These are phyloP conservation scores for Russula sp. DNA, from an alignment of 768 basidiomycete genomes.

Conservation along the genomic window DNA sequence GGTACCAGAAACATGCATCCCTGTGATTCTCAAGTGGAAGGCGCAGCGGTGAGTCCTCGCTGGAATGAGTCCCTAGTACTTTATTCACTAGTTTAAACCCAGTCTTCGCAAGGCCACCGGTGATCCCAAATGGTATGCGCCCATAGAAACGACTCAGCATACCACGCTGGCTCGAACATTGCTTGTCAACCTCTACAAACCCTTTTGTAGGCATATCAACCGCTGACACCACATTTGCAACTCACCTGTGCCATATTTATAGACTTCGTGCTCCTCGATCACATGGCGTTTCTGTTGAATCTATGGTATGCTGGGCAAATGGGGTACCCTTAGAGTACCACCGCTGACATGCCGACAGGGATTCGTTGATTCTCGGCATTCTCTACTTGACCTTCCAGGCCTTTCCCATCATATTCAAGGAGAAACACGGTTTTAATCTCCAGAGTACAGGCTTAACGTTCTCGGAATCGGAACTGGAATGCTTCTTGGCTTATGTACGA, in stretches of 20 bases:
- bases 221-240: neutral
- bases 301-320: conserved; percentile 50
- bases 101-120: conserved; percentile 58
- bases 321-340: neutral
- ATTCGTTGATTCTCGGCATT: conserved; percentile 43
- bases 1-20: conserved; percentile 70
- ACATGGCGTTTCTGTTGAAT: conserved; percentile 74
- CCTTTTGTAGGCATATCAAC: conserved; percentile 56
- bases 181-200: conserved; percentile 58
- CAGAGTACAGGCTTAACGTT: conserved; percentile 49
- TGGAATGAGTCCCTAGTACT: neutral
- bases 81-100: neutral
- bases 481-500: conserved; percentile 39
- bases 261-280: conserved; percentile 64
- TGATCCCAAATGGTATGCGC: conserved; percentile 53
- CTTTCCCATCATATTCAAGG: conserved; percentile 50
- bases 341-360: conserved; percentile 34
- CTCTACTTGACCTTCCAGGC: conserved; percentile 57
- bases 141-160: conserved; percentile 49
- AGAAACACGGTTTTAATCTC: conserved; percentile 50
- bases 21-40: conserved; percentile 59
- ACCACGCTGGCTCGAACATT: conserved; percentile 49
- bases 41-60: conserved; percentile 46
- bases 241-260: conserved; percentile 12
- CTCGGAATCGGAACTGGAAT: conserved; percentile 52